Evolutionary conservation across 345 rosid genomes (phyloP).

Genomic region (Acer negundo): DNA sequence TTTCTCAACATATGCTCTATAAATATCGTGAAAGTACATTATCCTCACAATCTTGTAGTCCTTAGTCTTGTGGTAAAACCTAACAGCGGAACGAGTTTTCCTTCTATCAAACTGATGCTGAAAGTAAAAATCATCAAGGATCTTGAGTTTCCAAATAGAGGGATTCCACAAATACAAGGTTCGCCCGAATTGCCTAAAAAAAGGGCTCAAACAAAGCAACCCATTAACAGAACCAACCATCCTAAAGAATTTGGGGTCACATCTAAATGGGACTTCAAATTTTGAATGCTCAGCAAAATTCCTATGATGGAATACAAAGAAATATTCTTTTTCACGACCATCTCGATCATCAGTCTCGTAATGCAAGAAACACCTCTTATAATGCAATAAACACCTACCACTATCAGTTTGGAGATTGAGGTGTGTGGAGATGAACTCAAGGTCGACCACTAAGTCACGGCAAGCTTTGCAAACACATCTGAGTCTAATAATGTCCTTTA

Average conservation of each 20-base stretch:
- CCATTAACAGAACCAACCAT: neutral
- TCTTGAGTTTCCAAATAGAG: constrained; percentile 7
- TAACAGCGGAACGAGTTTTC: neutral
- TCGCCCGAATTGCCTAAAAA: neutral
- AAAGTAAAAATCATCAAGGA: constrained; percentile 2
- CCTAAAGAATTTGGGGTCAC: neutral
- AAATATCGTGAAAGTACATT: neutral
- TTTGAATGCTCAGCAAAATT: neutral
- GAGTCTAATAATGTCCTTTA: neutral
- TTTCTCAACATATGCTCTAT: neutral
- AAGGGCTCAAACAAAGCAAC: too few species aligned
- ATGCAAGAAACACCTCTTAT: neutral
- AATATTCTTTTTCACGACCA: neutral
- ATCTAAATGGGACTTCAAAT: neutral
- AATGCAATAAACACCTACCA: neutral
- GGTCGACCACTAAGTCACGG: neutral
- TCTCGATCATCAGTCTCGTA: neutral
- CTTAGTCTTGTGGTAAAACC: neutral
- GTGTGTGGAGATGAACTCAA: neutral
- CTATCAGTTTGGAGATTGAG: neutral
- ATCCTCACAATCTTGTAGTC: constrained; percentile 8
- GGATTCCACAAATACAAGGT: constrained; percentile 16
- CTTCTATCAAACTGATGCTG: too few species aligned
- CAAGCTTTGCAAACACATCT: constrained; percentile 7
- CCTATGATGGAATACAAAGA: neutral